Base-by-base conservation (phyloP, 768 basidiomycete genomes). In the Boletus rubescentipes region DNA sequence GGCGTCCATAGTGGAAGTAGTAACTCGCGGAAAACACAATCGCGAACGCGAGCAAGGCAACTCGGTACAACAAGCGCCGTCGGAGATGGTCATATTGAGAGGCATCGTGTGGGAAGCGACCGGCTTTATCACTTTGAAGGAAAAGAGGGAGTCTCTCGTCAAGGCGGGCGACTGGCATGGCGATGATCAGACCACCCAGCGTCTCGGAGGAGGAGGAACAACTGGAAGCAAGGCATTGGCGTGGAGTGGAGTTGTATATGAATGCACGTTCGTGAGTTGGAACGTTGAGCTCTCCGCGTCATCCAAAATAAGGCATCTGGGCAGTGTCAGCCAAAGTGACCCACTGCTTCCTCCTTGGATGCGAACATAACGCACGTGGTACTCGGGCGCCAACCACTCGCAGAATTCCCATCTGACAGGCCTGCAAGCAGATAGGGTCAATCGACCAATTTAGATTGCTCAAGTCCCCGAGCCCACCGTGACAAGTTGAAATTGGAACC, bases 221-320 rank as follows among this genome's bases (percentile, higher is more conserved):
- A 14, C 32, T 32, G 5, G 32, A 34, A 54, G 26, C 11, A 18
- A 43, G 9, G 18, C 49, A 63, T 26, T 61, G 30, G 9, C 38
- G 21, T 12, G 2, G 3, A 26, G 42, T 20, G 49, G 41, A 14
- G 18, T 9, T 21, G 34, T 56, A 54, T 64, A 67, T 39, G 56
- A 45, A 55, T 53, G 59, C 65, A 67, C 65, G 62, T 61, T 67
- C 59, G 58, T 67, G 59, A 39, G 36, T 31, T 60, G 53, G 53
- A 51, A 48, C 51, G 54, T 48, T 8, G 45, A 10, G 14, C 54
- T 6, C 2, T 34, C 62, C 36, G 18, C 51, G 12, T 16, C 30
- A 36, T 18, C 64, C 61, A 40, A 54, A 64, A 31, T n/a, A 11
- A 45, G 32, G 57, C 9, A 20, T 5, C 26, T 36, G 42, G 4